phyloP scores from a whole-genome alignment of 371 early-diverging fungal species.

The Syncephalis fuscata region DNA sequence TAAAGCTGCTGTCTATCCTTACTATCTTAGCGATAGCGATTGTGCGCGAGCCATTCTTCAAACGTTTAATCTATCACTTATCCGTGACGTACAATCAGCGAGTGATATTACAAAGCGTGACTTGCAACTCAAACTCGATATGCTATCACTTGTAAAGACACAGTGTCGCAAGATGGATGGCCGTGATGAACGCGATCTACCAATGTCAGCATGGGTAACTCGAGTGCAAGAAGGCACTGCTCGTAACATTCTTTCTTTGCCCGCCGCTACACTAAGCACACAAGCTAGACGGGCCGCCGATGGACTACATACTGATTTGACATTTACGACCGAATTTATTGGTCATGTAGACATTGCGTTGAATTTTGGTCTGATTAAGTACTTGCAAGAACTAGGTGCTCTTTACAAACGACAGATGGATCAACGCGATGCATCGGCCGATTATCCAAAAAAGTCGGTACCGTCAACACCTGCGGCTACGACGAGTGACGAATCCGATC shows the following conservation, averaged over 20 bases:
- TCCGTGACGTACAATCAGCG: background rate
- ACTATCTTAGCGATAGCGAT: conserved; percentile 53
- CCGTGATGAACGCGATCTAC: conserved; percentile 4
- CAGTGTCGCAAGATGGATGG: conserved; percentile 8
- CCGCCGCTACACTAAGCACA: conserved; percentile 25
- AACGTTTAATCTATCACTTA: conserved; percentile 9
- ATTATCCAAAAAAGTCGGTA: background rate
- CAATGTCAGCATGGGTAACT: conserved; percentile 7
- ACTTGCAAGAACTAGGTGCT: conserved; percentile 32
- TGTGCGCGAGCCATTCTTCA: conserved; percentile 32
- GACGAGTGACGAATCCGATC: background rate
- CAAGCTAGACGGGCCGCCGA: conserved; percentile 15
- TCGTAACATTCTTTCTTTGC: conserved; percentile 43
- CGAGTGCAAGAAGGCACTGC: conserved; percentile 7
- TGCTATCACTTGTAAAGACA: conserved; percentile 24
- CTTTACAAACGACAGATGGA: conserved; percentile 15
- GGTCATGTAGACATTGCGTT: conserved; percentile 57
- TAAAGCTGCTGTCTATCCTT: conserved; percentile 36
- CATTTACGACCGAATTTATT: conserved; percentile 37
- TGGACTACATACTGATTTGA: conserved; percentile 17
- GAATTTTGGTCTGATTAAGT: conserved; percentile 51
- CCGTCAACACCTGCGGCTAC: background rate
- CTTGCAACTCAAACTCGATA: conserved; percentile 3
- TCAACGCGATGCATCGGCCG: background rate
- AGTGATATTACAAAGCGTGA: too few relatives aligned